Conservation (phyloP, 192 early-diverging fungal genomes). For the Coemansia sp. region DNA sequence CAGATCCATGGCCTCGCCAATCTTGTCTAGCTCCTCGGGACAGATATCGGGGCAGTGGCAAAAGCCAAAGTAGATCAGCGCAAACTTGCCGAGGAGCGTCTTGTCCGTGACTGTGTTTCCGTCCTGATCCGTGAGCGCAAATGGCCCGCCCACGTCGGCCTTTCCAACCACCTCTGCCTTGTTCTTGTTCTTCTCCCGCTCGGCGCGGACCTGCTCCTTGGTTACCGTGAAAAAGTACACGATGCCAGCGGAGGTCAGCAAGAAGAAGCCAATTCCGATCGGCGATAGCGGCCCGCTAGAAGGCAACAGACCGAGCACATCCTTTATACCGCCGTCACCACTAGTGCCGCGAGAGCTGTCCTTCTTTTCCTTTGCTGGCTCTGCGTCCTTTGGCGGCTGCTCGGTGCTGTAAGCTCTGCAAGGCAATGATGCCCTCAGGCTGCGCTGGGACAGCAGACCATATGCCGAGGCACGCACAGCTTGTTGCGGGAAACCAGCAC, state of each 20-base stretch:
- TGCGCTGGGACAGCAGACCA: background rate
- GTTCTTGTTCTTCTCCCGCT: conserved; percentile 17
- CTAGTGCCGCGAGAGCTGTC: background rate
- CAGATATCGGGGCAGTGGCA: conserved; percentile 99
- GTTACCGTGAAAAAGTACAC: conserved; percentile 66
- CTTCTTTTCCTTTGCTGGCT: background rate
- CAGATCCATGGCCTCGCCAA: conserved; percentile 83
- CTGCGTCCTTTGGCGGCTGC: conserved; percentile 11
- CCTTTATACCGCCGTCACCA: conserved; percentile 7
- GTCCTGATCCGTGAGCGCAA: conserved; percentile 81
- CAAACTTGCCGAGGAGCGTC: conserved; percentile 81
- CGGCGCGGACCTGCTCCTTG: conserved; percentile 60
- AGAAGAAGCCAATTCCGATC: conserved; percentile 56
- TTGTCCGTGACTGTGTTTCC: conserved; percentile 73
- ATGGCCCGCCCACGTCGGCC: conserved; percentile 90
- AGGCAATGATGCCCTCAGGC: background rate
- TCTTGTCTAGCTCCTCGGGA: conserved; percentile 98
- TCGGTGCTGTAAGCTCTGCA: conserved; percentile 35
- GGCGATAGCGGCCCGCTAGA: conserved; percentile 49
- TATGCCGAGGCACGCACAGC: background rate
- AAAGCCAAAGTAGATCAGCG: conserved; percentile 99
- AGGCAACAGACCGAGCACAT: conserved; percentile 25
- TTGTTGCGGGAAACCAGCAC: background rate
- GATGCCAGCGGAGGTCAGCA: conserved; percentile 62
- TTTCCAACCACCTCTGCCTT: conserved; percentile 72